These are phyloP conservation scores for Paramecium pentaurelia DNA, from an alignment of 73 alveolate species.

Conservation along the genomic window DNA sequence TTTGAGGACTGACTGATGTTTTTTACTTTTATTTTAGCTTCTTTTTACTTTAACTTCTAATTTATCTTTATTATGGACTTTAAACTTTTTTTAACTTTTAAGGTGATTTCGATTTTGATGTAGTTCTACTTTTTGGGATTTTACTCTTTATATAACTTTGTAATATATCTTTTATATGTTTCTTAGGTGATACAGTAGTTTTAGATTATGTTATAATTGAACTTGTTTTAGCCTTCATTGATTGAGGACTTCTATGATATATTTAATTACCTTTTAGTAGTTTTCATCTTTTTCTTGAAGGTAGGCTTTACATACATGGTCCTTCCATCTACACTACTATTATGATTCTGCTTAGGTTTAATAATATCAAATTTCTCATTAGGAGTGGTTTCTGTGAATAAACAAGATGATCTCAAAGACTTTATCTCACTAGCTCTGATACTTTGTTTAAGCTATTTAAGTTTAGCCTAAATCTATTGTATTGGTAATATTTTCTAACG, in stretches of 20 bases:
- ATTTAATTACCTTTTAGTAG: background rate
- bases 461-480: background rate
- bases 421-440: background rate
- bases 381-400: background rate
- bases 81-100: background rate
- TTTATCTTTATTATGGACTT: background rate
- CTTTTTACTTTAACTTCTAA: background rate
- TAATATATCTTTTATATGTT: background rate
- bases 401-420: slow-evolving; percentile 20
- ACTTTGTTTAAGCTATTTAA: background rate
- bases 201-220: background rate
- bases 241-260: background rate
- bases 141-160: background rate
- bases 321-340: background rate
- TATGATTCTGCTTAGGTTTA: background rate
- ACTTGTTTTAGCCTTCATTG: background rate
- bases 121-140: background rate
- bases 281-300: background rate
- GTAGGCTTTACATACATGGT: background rate
- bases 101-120: slow-evolving; percentile 14
- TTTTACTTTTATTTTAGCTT: background rate
- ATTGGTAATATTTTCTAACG: background rate
- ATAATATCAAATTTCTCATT: background rate
- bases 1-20: background rate
- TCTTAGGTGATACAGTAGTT: background rate